phyloP scores from a whole-genome alignment of 1,139 yeast species.

The Taiozyma sp. region DNA sequence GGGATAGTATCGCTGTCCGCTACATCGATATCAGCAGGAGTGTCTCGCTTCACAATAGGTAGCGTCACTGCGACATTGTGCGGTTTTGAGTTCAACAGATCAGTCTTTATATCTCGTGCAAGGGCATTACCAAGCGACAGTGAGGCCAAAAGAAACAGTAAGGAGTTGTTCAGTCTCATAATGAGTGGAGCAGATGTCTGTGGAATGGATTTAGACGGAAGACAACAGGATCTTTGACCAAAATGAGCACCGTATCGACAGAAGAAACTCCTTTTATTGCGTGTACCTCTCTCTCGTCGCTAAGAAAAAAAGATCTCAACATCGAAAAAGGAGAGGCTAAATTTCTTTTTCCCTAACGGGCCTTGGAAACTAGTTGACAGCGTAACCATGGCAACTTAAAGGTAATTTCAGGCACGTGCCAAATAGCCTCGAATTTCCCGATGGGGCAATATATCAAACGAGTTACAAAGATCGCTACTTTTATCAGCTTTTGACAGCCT shows the following conservation, averaged over 20 bases:
- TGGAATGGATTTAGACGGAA: neutral
- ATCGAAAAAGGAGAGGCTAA: neutral
- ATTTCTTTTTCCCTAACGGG: neutral
- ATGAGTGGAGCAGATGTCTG: neutral
- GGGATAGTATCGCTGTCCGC: slow-evolving; percentile 15
- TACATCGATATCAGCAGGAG: slow-evolving; percentile 17
- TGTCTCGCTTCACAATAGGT: slow-evolving; percentile 9
- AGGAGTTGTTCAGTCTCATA: neutral
- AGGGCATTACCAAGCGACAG: neutral
- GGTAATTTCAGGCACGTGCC: neutral
- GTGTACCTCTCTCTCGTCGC: neutral
- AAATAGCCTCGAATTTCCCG: neutral
- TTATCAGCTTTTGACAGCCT: neutral
- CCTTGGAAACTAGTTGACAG: neutral
- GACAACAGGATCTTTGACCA: neutral
- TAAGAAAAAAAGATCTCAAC: neutral
- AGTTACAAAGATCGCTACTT: neutral
- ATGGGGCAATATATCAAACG: neutral
- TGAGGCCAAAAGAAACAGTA: neutral
- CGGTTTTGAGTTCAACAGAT: neutral
- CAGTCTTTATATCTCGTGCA: neutral
- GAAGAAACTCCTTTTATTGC: neutral
- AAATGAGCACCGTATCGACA: neutral
- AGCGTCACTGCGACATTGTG: neutral
- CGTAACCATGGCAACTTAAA: neutral